These are phyloP conservation scores for Hypoxylon sp. DNA, from an alignment of 2,329 filamentous ascomycete species.

Conservation along the genomic window DNA sequence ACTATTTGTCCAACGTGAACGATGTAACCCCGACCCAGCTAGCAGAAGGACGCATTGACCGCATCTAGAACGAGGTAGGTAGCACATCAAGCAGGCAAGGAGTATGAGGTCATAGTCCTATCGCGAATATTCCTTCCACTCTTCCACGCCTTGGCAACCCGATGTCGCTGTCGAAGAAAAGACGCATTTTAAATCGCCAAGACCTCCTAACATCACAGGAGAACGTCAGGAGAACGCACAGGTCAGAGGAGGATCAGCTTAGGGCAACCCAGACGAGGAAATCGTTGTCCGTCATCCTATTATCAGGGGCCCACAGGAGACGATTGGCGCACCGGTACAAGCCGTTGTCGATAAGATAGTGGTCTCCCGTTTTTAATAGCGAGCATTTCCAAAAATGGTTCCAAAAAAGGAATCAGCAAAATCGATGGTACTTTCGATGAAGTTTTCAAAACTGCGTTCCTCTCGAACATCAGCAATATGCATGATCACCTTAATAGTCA, in stretches of 20 bases:
- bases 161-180: constrained; percentile 31
- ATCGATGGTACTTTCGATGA: constrained; percentile 1
- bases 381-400: neutral
- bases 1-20: neutral
- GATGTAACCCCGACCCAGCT: constrained; percentile 1
- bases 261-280: constrained; percentile 11
- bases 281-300: constrained; percentile 32
- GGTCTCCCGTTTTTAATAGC: constrained; percentile 5
- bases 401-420: constrained; percentile 1
- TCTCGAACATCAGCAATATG: neutral
- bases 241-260: constrained; percentile 29
- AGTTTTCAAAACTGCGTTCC: neutral
- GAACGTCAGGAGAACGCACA: constrained; percentile 23
- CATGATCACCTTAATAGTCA: neutral
- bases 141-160: constrained; percentile 12
- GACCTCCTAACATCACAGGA: constrained; percentile 19
- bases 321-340: constrained; percentile 29
- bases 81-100: neutral
- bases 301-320: constrained; percentile 37
- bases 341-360: constrained; percentile 35
- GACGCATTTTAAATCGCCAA: constrained; percentile 37
- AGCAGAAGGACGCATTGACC: constrained; percentile 5
- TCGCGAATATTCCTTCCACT: constrained; percentile 9
- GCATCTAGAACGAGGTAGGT: neutral
- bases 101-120: constrained; percentile 27